Conservation (phyloP, 495 filamentous ascomycete genomes). For the Neurospora sp. region DNA sequence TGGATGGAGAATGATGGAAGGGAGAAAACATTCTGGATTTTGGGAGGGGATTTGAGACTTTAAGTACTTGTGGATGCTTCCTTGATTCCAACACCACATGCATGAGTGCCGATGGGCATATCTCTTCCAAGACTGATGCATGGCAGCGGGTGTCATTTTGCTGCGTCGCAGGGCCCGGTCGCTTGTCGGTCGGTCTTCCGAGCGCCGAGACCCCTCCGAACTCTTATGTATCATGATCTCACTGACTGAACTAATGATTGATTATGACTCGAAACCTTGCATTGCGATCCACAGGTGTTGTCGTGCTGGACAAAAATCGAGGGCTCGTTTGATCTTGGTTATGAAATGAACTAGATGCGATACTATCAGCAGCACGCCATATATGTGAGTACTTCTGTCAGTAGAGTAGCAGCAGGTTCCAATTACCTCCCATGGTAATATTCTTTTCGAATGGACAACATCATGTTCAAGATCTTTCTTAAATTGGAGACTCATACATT, state of each 20-base stretch:
- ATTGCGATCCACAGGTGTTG: background rate
- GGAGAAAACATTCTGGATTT: background rate
- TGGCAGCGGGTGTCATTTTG: background rate
- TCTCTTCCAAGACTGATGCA: background rate
- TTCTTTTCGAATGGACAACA: background rate
- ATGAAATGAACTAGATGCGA: background rate
- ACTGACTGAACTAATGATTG: too few relatives aligned
- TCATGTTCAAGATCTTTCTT: too few relatives aligned
- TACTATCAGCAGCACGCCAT: background rate
- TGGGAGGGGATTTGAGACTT: background rate
- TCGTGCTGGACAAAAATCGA: background rate
- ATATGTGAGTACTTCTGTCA: background rate
- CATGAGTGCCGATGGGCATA: background rate
- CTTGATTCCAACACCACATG: background rate
- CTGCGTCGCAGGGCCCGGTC: background rate
- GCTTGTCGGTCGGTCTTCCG: background rate
- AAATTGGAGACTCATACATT: too few relatives aligned
- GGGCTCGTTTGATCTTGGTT: background rate
- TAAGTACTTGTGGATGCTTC: background rate
- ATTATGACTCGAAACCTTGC: too few relatives aligned
- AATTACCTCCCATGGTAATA: background rate
- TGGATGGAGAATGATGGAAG: background rate
- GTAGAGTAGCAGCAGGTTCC: background rate
- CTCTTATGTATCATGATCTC: background rate
- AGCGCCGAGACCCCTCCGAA: background rate